phyloP scores from a whole-genome alignment of 1,139 yeast species.

The Yamadazyma pseudoaaseri region DNA sequence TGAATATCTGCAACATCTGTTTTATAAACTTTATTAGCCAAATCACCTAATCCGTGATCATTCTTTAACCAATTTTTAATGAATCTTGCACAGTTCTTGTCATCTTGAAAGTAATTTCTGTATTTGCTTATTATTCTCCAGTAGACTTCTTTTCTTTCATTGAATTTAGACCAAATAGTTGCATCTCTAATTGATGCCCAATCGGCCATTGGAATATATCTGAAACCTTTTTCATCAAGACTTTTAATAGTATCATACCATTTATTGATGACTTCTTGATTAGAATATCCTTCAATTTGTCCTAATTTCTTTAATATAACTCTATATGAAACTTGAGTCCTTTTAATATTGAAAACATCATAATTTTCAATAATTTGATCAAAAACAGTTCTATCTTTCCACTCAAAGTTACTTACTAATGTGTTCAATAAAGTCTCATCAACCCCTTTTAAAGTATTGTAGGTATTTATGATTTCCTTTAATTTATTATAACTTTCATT shows the following conservation, averaged over 20 bases:
- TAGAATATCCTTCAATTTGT: slow-evolving; percentile 50
- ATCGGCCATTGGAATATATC: slow-evolving; percentile 76
- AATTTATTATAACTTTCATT: slow-evolving; percentile 58
- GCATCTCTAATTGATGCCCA: slow-evolving; percentile 87
- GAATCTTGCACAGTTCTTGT: slow-evolving; percentile 28
- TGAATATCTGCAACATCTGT: slow-evolving; percentile 11
- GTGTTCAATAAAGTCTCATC: slow-evolving; percentile 83
- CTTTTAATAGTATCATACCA: slow-evolving; percentile 61
- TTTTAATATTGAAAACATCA: slow-evolving; percentile 53
- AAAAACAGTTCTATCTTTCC: slow-evolving; percentile 68
- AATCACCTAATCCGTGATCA: slow-evolving; percentile 18
- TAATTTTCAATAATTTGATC: slow-evolving; percentile 65
- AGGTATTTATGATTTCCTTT: slow-evolving; percentile 55
- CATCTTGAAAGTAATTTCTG: slow-evolving; percentile 44
- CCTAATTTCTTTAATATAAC: slow-evolving; percentile 77
- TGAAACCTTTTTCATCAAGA: slow-evolving; percentile 54
- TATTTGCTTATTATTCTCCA: slow-evolving; percentile 56
- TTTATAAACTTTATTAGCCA: slow-evolving; percentile 5
- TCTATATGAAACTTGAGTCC: slow-evolving; percentile 73
- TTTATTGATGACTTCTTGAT: slow-evolving; percentile 52
- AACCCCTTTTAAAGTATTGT: slow-evolving; percentile 55
- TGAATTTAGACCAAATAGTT: slow-evolving; percentile 50
- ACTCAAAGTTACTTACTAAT: slow-evolving; percentile 63
- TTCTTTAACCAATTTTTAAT: slow-evolving; percentile 34
- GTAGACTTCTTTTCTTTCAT: slow-evolving; percentile 53